Percentiles rank a stretch among this genome's conserved stretches.
Evolutionary conservation across 2,329 filamentous ascomycete species (phyloP).

Genomic region (Grosmannia huntii): DNA sequence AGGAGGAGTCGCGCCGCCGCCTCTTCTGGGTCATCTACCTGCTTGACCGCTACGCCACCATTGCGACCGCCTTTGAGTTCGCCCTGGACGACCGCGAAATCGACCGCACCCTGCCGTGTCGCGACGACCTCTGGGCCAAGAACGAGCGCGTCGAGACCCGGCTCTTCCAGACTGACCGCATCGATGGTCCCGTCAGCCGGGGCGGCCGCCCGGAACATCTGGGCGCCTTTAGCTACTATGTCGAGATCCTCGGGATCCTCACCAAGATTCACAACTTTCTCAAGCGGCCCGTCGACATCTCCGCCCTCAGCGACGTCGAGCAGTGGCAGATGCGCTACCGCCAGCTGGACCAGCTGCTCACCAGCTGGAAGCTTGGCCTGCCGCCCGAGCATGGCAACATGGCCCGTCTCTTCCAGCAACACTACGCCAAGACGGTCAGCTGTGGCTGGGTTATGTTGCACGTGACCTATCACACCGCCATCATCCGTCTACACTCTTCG

Average conservation of each 20-base stretch:
- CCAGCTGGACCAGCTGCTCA: constrained; percentile 67
- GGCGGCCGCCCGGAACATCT: constrained; percentile 48
- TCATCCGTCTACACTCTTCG: constrained; percentile 83
- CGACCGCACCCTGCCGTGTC: constrained; percentile 73
- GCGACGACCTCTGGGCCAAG: constrained; percentile 73
- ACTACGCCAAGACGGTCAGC: constrained; percentile 56
- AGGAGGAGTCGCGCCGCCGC: constrained; percentile 73
- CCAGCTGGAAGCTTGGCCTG: constrained; percentile 71
- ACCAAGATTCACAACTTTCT: constrained; percentile 81
- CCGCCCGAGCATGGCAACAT: constrained; percentile 78
- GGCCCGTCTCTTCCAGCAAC: constrained; percentile 60
- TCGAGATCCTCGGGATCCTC: constrained; percentile 78
- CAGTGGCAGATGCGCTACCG: constrained; percentile 82
- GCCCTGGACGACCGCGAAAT: constrained; percentile 82
- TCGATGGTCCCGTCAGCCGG: neutral
- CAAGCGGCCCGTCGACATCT: constrained; percentile 81
- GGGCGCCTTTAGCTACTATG: constrained; percentile 79
- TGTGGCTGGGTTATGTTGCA: constrained; percentile 87
- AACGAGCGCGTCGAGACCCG: constrained; percentile 76
- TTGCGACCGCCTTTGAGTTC: constrained; percentile 86
- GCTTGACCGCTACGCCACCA: constrained; percentile 78
- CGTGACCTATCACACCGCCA: constrained; percentile 76
- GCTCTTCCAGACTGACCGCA: constrained; percentile 50
- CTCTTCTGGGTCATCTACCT: constrained; percentile 94
- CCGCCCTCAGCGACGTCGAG: constrained; percentile 71